Evolutionary conservation across 805 yeast species (phyloP), one percentile per base, ranked within the genome.

Genomic region (Tetrapisispora nanseiensis): DNA sequence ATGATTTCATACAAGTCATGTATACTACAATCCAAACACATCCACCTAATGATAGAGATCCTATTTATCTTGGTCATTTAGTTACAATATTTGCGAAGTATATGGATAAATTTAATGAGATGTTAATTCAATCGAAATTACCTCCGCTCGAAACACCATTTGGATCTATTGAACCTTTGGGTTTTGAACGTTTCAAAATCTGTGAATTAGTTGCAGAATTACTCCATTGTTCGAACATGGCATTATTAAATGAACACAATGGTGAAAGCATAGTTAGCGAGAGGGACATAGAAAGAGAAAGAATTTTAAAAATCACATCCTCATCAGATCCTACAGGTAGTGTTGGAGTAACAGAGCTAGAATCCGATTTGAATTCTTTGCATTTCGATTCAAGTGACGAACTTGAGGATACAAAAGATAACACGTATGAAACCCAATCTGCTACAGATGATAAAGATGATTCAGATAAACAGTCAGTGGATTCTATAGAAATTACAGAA

Each of bases 151-250:
- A 64, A 33, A 68, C 72, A 2, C 69, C 73, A 51, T 51, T 69
- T 72, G 66, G 74, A 58, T 64, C 65, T 16, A 79, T 84, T 46
- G 86, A 82, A 57, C 89, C 92, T 1, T 67, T 92, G 22, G 98
- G 98, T 1, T 86, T 92, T 62, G 95, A 92, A 54, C 73, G 95
- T 50, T 92, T 92, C 65, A 86, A 90, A 55, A 75, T 92, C 16
- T 83, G 96, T 52, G 98, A 92, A 65, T 70, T 92, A 33, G 80
- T 90, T 34, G 98, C 98, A 0, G 98, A 92, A 57, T 70, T 92
- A 35, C 69, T 92, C 40, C 98, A 92, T 63, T 92, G 98, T 58
- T 86, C 96, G 10, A 92, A 92, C 63, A 92, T 92, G 95, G 85
- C 84, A 3, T 69, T 92, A 23, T 71, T 92, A 44, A 92, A 90